These are phyloP conservation scores for Diaporthe citriasiana DNA, from an alignment of 2,329 filamentous ascomycete genomes.

Conservation along the genomic window DNA sequence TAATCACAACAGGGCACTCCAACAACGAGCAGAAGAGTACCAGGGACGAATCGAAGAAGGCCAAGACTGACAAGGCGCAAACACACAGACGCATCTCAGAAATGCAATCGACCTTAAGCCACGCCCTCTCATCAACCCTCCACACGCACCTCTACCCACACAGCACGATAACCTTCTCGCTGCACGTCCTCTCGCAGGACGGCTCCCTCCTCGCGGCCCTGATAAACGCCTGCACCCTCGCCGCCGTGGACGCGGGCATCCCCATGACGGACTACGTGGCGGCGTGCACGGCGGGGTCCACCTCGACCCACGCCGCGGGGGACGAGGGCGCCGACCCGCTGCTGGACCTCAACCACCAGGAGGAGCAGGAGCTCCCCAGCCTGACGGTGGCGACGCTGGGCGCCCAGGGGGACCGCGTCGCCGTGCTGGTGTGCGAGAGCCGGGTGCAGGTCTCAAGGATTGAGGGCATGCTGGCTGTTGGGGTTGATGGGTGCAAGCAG, in stretches of 20 bases:
- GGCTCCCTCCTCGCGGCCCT: conserved; percentile 91
- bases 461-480: conserved; percentile 94
- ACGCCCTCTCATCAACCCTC: conserved; percentile 81
- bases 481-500: conserved; percentile 91
- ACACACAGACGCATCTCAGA: conserved; percentile 79
- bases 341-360: conserved; percentile 82
- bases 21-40: background rate
- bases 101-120: conserved; percentile 83
- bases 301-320: conserved; percentile 73
- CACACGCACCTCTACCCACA: conserved; percentile 92
- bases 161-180: conserved; percentile 83
- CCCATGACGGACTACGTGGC: conserved; percentile 94
- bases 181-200: conserved; percentile 92
- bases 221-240: conserved; percentile 91
- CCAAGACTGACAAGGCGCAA: background rate
- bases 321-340: conserved; percentile 82
- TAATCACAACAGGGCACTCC: no score
- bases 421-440: conserved; percentile 87
- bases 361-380: conserved; percentile 90
- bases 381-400: conserved; percentile 88
- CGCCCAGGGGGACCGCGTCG: conserved; percentile 78
- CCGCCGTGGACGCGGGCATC: conserved; percentile 93
- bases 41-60: background rate
- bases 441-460: conserved; percentile 85
- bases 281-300: conserved; percentile 89